A percentile compares a stretch with the other conserved stretches of the same genome.
Conservation (phyloP, 2,329 filamentous ascomycete genomes). For the Sclerotinia sclerotiorum region DNA sequence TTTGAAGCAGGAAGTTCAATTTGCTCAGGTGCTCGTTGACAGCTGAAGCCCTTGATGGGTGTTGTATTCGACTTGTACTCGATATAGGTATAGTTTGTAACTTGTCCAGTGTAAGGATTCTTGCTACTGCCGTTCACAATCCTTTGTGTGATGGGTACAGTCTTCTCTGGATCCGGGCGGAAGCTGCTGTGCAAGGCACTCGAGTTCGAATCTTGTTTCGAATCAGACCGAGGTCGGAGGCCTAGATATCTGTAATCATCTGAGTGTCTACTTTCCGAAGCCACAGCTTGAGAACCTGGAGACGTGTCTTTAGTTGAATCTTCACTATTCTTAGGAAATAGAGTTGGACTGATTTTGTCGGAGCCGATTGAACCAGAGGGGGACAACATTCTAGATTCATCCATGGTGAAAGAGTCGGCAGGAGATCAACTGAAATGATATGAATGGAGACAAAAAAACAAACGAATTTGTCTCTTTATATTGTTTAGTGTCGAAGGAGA, state of each 20-base stretch:
- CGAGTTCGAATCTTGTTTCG: background rate
- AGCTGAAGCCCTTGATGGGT: background rate
- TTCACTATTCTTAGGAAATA: background rate
- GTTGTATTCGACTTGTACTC: background rate
- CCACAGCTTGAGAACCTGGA: background rate
- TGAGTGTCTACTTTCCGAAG: background rate
- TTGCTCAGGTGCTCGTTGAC: background rate
- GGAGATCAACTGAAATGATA: background rate
- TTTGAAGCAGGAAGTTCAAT: conserved; percentile 14
- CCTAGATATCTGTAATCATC: background rate
- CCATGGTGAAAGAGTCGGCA: conserved; percentile 3
- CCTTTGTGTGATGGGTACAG: background rate
- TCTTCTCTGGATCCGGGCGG: background rate
- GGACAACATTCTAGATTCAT: too few relatives aligned
- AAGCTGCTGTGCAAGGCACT: background rate
- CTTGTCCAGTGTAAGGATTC: background rate
- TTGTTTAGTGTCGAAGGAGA: too few relatives aligned
- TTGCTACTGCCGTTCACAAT: background rate
- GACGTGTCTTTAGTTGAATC: background rate
- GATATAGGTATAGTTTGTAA: background rate
- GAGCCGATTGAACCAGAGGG: background rate
- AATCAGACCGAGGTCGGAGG: background rate
- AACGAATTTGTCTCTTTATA: background rate
- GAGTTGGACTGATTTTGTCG: background rate
- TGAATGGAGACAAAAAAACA: background rate